Evolutionary conservation across 768 basidiomycete genomes (phyloP), one percentile per base, ranked within the genome.

Genomic region (Phylloporus sp.): DNA sequence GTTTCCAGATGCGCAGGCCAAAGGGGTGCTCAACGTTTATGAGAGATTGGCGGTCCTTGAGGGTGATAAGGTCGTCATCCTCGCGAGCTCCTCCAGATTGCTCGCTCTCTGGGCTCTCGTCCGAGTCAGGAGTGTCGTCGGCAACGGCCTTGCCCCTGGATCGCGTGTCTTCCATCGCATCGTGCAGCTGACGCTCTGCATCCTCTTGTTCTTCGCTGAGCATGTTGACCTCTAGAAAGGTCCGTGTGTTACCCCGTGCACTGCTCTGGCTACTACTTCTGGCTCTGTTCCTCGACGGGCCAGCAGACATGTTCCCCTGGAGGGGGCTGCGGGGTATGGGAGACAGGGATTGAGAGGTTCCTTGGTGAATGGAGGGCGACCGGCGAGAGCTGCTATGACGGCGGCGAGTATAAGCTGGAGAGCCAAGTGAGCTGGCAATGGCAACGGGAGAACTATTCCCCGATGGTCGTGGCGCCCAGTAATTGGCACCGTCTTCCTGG

Each of bases 11-110:
- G 34, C 92, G 95, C 53, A 99, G 78, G 76, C 97, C 97, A 69
- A 99, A 99, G 13, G 97, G 97, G 69, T 99, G 97, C 65, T 95
- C 91, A 65, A 97, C 95, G 72, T 99, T 99, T 67, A 98, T 97
- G 61, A 97, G 88, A 38, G 95, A 97, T 69, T 99, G 97, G 27
- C 97, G 82, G 59, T 97, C 94, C 71, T 88, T 91, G 59, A 99
- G 72, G 0, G 95, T 98, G 56, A 95, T 88, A 4, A 85, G 91
- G 61, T 95, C 93, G 27, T 86, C 85, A n/a, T 86, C 87, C 34
- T 70, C 68, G 20, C 65, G 57, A 5, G 11, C 5, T 23, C 10
- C 44, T 22, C 62, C 70, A 8, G 24, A 35, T 29, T 45, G 63
- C n/a, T 69, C 69, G 55, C 62, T 60, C 53, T 73, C 71, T 18